These are phyloP conservation scores for Corymbia citriodora DNA, from an alignment of 441 rosid species.

Conservation along the genomic window DNA sequence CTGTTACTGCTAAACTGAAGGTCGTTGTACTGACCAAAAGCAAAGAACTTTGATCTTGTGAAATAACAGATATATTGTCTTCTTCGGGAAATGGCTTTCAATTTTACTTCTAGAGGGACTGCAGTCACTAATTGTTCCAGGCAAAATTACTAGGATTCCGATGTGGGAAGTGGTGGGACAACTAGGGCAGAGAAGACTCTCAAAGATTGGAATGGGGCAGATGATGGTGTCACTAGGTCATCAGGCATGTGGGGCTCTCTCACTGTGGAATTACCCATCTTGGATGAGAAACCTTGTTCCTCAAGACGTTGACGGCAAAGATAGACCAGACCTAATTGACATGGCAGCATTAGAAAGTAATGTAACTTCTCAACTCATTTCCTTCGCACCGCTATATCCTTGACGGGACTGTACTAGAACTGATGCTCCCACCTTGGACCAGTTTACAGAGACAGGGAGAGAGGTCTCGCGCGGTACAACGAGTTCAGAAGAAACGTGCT, in stretches of 20 bases:
- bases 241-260: conserved; percentile 64
- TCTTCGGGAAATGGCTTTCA: neutral
- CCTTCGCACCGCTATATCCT: neutral
- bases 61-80: neutral
- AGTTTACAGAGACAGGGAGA: conserved; percentile 77
- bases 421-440: neutral
- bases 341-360: conserved; percentile 65
- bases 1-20: neutral
- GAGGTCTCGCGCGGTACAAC: conserved; percentile 58
- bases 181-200: conserved; percentile 35
- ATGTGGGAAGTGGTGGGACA: conserved; percentile 41
- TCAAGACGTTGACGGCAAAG: conserved; percentile 46
- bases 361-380: neutral
- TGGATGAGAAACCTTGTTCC: conserved; percentile 50
- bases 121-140: neutral
- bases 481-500: conserved; percentile 48
- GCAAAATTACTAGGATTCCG: conserved; percentile 23
- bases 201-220: conserved; percentile 41
- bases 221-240: conserved; percentile 76
- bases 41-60: neutral
- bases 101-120: neutral
- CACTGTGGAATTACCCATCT: conserved; percentile 66
- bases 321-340: conserved; percentile 44
- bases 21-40: neutral
- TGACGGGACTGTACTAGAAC: neutral